Evolutionary conservation across 2,329 filamentous ascomycete species (phyloP), one percentile per base, ranked within the genome.

Genomic region (Colletotrichum acutatum): DNA sequence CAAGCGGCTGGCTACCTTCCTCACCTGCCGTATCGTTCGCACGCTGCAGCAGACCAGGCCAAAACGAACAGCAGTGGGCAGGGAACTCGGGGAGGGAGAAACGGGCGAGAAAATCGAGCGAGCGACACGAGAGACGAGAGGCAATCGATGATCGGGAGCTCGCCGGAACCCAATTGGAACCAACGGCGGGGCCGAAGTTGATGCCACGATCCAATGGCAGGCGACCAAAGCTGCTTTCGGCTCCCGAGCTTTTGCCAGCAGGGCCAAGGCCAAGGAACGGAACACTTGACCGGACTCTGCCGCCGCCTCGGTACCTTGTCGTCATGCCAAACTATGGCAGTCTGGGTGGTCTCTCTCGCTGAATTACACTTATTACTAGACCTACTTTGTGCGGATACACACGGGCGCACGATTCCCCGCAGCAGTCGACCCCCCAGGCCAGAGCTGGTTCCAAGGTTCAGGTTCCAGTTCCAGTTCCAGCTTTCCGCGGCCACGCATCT

Each of bases 171-270:
- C 59, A 63, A 72, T 69, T 58, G 69, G 66, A 46, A 54, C 28
- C 70, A 54, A 26, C 66, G 56, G 70, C 53, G 70, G 66, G 60
- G 60, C 66, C 60, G 66, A 70, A 61, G 24, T n/a, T 30, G 30
- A 52, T 26, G 34, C 32, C 57, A 24, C 22, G 26, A 60, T 7
- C 70, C 70, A 72, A 72, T 72, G 42, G 30, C 14, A 53, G 34
- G 34, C 46, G 4, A 24, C 26, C 16, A 69, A 30, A 26, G 60
- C 30, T 46, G 9, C 14, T n/a, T 53, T 24, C 65, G 28, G 49
- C 69, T 37, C 66, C 62, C 69, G 69, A 69, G 59, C 54, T 72
- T 72, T 72, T 63, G 26, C 70, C 68, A 60, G 54, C 49, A 57
- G 37, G 52, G 30, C 52, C 16, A 65, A 65, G 52, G 30, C 52